A percentile compares a stretch with the other conserved stretches of the same genome.
Evolutionary conservation across 2,329 filamentous ascomycete species (phyloP).

Genomic region (Scedosporium dehoogii): DNA sequence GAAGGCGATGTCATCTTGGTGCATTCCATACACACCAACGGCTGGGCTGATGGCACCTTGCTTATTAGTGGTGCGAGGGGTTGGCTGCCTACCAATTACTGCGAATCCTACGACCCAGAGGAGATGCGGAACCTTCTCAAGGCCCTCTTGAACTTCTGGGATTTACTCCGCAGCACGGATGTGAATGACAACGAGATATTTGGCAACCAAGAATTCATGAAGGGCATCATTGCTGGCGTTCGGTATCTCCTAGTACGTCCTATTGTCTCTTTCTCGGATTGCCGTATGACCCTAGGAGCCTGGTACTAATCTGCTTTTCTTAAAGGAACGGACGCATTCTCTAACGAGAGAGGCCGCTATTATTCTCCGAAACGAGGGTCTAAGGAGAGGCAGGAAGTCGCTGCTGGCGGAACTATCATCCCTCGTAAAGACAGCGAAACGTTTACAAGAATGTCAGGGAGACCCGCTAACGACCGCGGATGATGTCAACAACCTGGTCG

Average conservation of each 20-base stretch:
- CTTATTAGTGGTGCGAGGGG: slow-evolving; percentile 77
- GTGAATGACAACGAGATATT: slow-evolving; percentile 71
- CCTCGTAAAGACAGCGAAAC: slow-evolving; percentile 81
- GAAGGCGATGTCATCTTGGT: slow-evolving; percentile 89
- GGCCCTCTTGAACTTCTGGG: slow-evolving; percentile 86
- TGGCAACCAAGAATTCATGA: slow-evolving; percentile 86
- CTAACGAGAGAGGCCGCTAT: slow-evolving; percentile 70
- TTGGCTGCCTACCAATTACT: slow-evolving; percentile 98
- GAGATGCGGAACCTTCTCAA: slow-evolving; percentile 78
- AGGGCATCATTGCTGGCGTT: slow-evolving; percentile 87
- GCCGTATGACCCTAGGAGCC: background rate
- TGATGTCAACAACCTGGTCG: slow-evolving; percentile 65
- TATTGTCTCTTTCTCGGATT: background rate
- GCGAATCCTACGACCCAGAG: slow-evolving; percentile 84
- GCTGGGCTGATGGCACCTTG: slow-evolving; percentile 94
- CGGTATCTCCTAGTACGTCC: slow-evolving; percentile 72
- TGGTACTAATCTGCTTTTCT: slow-evolving; percentile 4
- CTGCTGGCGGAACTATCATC: slow-evolving; percentile 82
- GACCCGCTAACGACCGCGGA: slow-evolving; percentile 36
- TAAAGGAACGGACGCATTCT: slow-evolving; percentile 77
- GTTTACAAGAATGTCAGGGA: slow-evolving; percentile 64
- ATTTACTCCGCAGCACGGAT: slow-evolving; percentile 69
- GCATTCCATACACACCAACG: slow-evolving; percentile 95
- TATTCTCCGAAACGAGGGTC: slow-evolving; percentile 63
- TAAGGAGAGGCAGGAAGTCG: slow-evolving; percentile 76